Conservation (phyloP, 345 rosid genomes). For the Ceriops decandra region DNA sequence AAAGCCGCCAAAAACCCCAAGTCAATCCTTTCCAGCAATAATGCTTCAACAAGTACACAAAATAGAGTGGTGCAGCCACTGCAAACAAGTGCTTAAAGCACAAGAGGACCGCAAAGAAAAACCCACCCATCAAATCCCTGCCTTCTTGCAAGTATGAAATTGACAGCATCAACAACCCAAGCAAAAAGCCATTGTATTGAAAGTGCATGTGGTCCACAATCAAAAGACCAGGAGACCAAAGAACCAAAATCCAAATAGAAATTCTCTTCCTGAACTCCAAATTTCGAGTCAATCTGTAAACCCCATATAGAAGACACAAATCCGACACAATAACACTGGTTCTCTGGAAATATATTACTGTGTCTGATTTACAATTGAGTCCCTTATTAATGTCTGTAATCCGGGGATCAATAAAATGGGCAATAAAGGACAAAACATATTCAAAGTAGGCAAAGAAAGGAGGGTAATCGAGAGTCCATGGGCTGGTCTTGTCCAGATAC, state of each 20-base stretch:
- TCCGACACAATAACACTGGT: conserved; percentile 68
- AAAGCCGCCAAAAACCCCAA: conserved; percentile 52
- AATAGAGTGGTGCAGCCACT: conserved; percentile 89
- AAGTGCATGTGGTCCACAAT: conserved; percentile 93
- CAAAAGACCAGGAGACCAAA: conserved; percentile 82
- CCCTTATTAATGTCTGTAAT: conserved; percentile 64
- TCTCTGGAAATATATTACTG: conserved; percentile 67
- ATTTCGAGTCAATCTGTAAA: conserved; percentile 42
- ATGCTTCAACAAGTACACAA: conserved; percentile 76
- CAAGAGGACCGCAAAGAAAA: conserved; percentile 62
- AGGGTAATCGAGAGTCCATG: conserved; percentile 96
- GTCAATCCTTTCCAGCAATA: conserved; percentile 66
- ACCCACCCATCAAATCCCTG: conserved; percentile 79
- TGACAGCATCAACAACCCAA: conserved; percentile 74
- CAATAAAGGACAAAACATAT: conserved; percentile 52
- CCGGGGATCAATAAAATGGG: conserved; percentile 55
- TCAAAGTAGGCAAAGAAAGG: conserved; percentile 78
- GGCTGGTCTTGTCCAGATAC: conserved; percentile 85
- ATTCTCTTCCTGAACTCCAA: conserved; percentile 33
- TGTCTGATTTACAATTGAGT: conserved; percentile 44
- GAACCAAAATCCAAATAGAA: conserved; percentile 54
- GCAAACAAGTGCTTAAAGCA: conserved; percentile 97
- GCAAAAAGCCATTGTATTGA: conserved; percentile 86
- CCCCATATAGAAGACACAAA: conserved; percentile 54
- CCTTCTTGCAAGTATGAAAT: conserved; percentile 74